phyloP scores from a whole-genome alignment of 2,329 filamentous ascomycete species.

The Septoria linicola region DNA sequence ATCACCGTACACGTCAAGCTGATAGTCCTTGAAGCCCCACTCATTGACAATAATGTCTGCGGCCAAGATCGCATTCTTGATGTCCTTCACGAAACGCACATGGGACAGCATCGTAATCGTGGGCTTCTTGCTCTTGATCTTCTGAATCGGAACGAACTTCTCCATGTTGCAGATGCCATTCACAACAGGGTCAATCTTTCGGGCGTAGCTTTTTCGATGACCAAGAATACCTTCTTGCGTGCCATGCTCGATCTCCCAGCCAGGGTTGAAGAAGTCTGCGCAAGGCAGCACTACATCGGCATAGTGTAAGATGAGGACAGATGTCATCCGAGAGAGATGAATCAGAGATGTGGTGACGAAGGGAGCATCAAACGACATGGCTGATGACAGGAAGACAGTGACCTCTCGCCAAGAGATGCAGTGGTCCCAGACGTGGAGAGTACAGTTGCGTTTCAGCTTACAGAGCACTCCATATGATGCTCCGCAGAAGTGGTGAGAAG shows the following conservation, averaged over 20 bases:
- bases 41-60: slow-evolving; percentile 62
- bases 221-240: slow-evolving; percentile 53
- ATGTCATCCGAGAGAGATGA: slow-evolving; percentile 26
- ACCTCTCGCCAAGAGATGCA: slow-evolving; percentile 17
- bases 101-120: slow-evolving; percentile 63
- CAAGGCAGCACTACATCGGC: slow-evolving; percentile 51
- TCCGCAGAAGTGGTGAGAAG: slow-evolving; percentile 15
- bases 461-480: slow-evolving; percentile 14
- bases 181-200: slow-evolving; percentile 60
- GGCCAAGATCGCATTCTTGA: slow-evolving; percentile 59
- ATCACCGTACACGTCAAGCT: slow-evolving; percentile 58
- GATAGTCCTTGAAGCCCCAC: slow-evolving; percentile 59
- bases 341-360: slow-evolving; percentile 29
- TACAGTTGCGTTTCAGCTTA: slow-evolving; percentile 13
- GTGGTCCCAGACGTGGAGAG: slow-evolving; percentile 12
- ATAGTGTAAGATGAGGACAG: slow-evolving; percentile 38
- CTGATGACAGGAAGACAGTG: slow-evolving; percentile 13
- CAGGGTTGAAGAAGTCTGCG: slow-evolving; percentile 59
- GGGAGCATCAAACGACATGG: slow-evolving; percentile 17
- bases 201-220: slow-evolving; percentile 52
- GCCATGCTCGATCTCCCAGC: slow-evolving; percentile 60
- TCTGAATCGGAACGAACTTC: slow-evolving; percentile 55
- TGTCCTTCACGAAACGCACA: slow-evolving; percentile 55
- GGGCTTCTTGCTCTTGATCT: slow-evolving; percentile 52
- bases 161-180: slow-evolving; percentile 62